Conservation (phyloP, 2,329 filamentous ascomycete species). For the Aspergillus proliferans region DNA sequence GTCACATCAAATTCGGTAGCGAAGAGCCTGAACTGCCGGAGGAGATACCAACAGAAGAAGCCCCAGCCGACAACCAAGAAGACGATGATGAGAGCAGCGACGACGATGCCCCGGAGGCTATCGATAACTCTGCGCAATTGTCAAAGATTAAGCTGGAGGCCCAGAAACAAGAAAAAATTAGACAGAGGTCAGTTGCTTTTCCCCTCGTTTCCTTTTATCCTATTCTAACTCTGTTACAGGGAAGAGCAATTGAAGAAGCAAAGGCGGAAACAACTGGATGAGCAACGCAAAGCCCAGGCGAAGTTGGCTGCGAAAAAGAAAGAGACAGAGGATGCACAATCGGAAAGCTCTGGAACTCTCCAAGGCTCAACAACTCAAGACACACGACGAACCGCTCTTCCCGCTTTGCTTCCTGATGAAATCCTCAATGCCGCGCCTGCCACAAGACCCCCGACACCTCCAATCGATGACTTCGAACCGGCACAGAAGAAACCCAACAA, state of each 20-base stretch:
- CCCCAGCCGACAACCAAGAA: constrained; percentile 10
- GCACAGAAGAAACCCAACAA: constrained; percentile 34
- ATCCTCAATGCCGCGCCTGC: constrained; percentile 44
- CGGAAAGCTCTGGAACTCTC: constrained; percentile 37
- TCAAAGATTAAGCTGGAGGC: constrained; percentile 32
- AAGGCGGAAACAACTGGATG: constrained; percentile 36
- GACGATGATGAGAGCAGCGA: constrained; percentile 26
- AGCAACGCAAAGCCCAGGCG: constrained; percentile 34
- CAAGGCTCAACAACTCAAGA: constrained; percentile 34
- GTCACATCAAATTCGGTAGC: constrained; percentile 37
- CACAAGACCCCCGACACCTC: constrained; percentile 40
- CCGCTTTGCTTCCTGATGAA: constrained; percentile 46
- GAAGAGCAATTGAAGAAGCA: constrained; percentile 34
- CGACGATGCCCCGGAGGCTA: constrained; percentile 37
- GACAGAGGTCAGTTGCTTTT: constrained; percentile 28
- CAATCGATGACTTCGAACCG: constrained; percentile 24
- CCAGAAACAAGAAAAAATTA: constrained; percentile 32
- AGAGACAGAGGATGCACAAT: constrained; percentile 30
- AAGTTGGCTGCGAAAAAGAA: constrained; percentile 26
- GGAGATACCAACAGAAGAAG: constrained; percentile 13
- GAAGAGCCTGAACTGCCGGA: constrained; percentile 30
- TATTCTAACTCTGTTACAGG: constrained; percentile 22
- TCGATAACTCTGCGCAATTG: constrained; percentile 36
- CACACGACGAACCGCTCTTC: constrained; percentile 35
- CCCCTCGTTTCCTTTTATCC: background rate